Percentiles rank a stretch among this genome's conserved stretches.
These are phyloP conservation scores for Caryopteris hybrid DNA, from an alignment of 305 asterid species.

Conservation along the genomic window DNA sequence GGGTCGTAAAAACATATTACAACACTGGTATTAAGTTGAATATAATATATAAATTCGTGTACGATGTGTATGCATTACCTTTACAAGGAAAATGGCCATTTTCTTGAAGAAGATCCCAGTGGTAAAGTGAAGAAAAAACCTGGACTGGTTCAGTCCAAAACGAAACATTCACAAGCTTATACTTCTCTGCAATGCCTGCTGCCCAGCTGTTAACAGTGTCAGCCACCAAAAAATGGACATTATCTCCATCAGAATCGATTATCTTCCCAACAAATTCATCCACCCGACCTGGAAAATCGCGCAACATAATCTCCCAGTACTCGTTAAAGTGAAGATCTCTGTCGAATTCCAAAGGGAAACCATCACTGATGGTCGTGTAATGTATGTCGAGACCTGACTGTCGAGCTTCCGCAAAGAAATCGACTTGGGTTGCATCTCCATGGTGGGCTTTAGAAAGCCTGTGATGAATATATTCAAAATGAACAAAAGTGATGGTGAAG, in stretches of 20 bases:
- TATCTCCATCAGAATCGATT: slow-evolving; percentile 5
- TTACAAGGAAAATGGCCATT: slow-evolving; percentile 46
- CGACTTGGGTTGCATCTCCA: neutral
- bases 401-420: slow-evolving; percentile 34
- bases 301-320: slow-evolving; percentile 23
- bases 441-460: slow-evolving; percentile 30
- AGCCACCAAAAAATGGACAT: slow-evolving; percentile 32
- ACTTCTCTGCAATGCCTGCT: slow-evolving; percentile 33
- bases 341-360: slow-evolving; percentile 36
- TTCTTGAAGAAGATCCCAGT: slow-evolving; percentile 34
- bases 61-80: slow-evolving; percentile 25
- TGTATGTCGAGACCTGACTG: slow-evolving; percentile 45
- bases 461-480: slow-evolving; percentile 43
- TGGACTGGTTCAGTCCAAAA: slow-evolving; percentile 53
- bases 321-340: slow-evolving; percentile 31
- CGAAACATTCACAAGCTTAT: slow-evolving; percentile 41
- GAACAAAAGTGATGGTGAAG: slow-evolving; percentile 38
- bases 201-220: slow-evolving; percentile 43
- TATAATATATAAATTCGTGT: too few relatives aligned
- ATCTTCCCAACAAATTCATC: slow-evolving; percentile 38
- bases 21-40: too few relatives aligned
- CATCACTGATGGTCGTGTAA: slow-evolving; percentile 38
- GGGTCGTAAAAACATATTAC: too few relatives aligned
- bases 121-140: slow-evolving; percentile 37
- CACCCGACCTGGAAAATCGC: slow-evolving; percentile 30